A percentile compares a stretch with the other conserved stretches of the same genome.
Evolutionary conservation across 495 filamentous ascomycete species (phyloP).

Genomic region (Pyrenula aspistea): DNA sequence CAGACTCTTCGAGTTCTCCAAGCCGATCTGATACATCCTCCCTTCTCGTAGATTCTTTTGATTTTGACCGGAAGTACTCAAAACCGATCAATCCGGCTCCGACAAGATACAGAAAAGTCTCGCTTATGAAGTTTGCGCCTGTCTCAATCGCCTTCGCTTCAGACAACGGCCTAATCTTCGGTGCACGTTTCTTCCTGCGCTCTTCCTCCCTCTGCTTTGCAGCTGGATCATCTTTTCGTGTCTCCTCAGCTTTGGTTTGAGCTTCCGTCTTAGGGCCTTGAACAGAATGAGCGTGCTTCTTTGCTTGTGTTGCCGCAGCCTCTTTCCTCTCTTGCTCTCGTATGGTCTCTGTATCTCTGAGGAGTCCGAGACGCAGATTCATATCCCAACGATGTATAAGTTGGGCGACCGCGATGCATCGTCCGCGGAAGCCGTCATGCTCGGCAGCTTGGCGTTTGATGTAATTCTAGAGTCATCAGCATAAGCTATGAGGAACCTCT

Average conservation of each 20-base stretch:
- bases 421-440: conserved; percentile 75
- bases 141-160: conserved; percentile 92
- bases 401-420: conserved; percentile 69
- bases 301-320: conserved; percentile 20
- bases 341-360: conserved; percentile 63
- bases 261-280: conserved; percentile 75
- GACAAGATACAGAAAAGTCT: conserved; percentile 77
- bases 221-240: conserved; percentile 12
- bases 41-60: conserved; percentile 66
- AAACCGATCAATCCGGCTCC: conserved; percentile 69
- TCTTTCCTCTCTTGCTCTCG: conserved; percentile 25
- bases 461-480: conserved; percentile 52
- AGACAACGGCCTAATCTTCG: conserved; percentile 62
- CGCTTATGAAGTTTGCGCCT: conserved; percentile 88
- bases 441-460: conserved; percentile 93
- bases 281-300: conserved; percentile 50
- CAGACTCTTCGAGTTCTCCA: conserved; percentile 50
- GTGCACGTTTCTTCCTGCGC: conserved; percentile 29
- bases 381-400: conserved; percentile 86
- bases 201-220: conserved; percentile 21
- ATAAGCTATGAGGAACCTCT: conserved; percentile 35
- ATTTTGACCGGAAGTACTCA: conserved; percentile 61
- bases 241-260: conserved; percentile 51
- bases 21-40: conserved; percentile 64
- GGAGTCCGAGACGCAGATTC: conserved; percentile 71